phyloP scores from a whole-genome alignment of 148 eudicot species.

The Talinum fruticosum region DNA sequence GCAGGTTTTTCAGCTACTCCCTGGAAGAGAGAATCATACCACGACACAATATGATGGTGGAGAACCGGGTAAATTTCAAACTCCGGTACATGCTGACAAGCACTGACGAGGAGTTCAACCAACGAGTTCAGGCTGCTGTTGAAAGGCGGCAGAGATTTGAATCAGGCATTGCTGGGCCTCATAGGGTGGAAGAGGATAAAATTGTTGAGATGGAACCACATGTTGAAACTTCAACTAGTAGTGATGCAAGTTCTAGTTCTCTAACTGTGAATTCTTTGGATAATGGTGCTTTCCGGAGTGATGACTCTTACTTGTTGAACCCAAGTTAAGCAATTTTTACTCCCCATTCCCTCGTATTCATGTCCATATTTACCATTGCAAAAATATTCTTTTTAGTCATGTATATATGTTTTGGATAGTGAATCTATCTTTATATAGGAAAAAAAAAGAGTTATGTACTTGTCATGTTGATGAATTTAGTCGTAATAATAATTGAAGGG shows the following conservation, averaged over 20 bases:
- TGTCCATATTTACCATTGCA: neutral
- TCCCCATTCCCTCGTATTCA: no score
- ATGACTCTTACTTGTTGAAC: neutral
- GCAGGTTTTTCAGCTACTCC: conserved; percentile 94
- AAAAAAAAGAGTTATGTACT: neutral
- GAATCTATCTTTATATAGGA: neutral
- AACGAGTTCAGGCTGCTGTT: conserved; percentile 59
- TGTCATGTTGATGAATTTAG: no score
- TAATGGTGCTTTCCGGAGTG: neutral
- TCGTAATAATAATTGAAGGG: no score
- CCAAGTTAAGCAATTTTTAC: neutral
- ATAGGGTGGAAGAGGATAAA: neutral
- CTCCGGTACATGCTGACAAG: conserved; percentile 84
- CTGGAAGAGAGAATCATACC: conserved; percentile 77
- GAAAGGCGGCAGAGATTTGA: conserved; percentile 70
- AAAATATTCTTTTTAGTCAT: neutral
- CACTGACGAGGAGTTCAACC: conserved; percentile 55
- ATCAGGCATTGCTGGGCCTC: conserved; percentile 31
- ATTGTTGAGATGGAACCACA: neutral
- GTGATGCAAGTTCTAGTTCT: neutral
- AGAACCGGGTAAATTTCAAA: conserved; percentile 79
- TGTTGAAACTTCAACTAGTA: neutral
- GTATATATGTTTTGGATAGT: neutral
- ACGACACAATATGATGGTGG: conserved; percentile 74
- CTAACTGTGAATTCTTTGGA: neutral